Base-by-base conservation (phyloP, 441 rosid genomes). In the Gossypium davidsonii region DNA sequence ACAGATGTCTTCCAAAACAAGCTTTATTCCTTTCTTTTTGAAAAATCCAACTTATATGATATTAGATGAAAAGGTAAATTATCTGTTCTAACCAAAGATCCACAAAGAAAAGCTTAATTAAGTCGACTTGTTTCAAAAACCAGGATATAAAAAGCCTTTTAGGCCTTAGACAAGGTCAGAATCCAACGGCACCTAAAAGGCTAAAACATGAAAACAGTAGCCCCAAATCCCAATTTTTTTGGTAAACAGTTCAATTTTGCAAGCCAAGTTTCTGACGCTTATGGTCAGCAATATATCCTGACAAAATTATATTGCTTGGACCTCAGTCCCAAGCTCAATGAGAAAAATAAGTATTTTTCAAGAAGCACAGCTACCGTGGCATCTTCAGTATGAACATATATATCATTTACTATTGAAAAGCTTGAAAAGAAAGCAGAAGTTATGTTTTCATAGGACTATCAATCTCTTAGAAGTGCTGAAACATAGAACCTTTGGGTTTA, bases 401-500 rank as follows among this genome's bases (percentile, higher is more conserved):
- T 6, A 49, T 12, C 20, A 23, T 67, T 46, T 67, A 48, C 71
- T 3, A 49, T 48, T 25, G 25, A 65, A 23, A 65, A 65, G 39
- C 57, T 51, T 51, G 26, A 25, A 51, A 51, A 67, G 59, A 70
- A 56, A 57, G 63, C 23, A 28, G 26, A 39, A 10, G 1, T 20
- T 60, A 62, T 72, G 17, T 28, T 62, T 18, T 18, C 17, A 31
- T 3, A 62, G 34, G 34, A 17, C 61, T 48, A 26, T 73, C 51
- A 53, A 67, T 48, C 42, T 61, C 26, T 67, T 57, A 70, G 37
- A 76, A 68, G 79, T 75, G 80, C 73, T 75, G 61, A 66, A 51
- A 26, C n/a, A 67, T 11, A 67, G 25, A 78, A 93, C 98, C 97
- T 96, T 92, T 23, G 99, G 94, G 80, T 96, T 96, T 72, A 96